These are phyloP conservation scores for Meyerozyma elateridarum DNA, from an alignment of 1,139 yeast species.

Conservation along the genomic window DNA sequence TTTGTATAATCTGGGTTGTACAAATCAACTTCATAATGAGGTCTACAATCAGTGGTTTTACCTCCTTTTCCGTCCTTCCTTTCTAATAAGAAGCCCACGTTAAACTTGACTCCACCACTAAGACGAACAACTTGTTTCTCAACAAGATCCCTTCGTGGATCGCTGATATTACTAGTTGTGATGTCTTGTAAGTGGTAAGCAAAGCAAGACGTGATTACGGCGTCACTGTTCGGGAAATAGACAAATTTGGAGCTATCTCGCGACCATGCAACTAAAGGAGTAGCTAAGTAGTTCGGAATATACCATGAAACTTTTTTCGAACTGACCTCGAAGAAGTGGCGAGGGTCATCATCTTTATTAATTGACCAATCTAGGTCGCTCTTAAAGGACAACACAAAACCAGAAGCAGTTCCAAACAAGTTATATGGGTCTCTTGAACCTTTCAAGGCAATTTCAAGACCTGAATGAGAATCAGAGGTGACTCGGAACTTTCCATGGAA, in stretches of 20 bases:
- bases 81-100: conserved; percentile 57
- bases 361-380: conserved; percentile 38
- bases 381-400: conserved; percentile 37
- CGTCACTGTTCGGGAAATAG: conserved; percentile 40
- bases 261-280: conserved; percentile 60
- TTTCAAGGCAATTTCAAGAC: conserved; percentile 51
- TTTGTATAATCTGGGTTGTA: conserved; percentile 59
- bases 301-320: conserved; percentile 40
- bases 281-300: conserved; percentile 59
- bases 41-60: conserved; percentile 51
- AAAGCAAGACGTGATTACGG: conserved; percentile 43
- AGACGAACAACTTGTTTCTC: conserved; percentile 55
- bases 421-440: conserved; percentile 46
- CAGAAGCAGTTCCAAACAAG: conserved; percentile 33
- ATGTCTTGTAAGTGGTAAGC: conserved; percentile 45
- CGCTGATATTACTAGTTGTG: conserved; percentile 8
- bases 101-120: conserved; percentile 57
- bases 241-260: conserved; percentile 41
- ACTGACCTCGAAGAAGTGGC: conserved; percentile 31
- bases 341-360: conserved; percentile 37
- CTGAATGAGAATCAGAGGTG: conserved; percentile 23
- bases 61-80: conserved; percentile 31
- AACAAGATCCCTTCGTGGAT: conserved; percentile 14
- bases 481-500: conserved; percentile 45
- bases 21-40: conserved; percentile 68